Evolutionary conservation across 2,329 filamentous ascomycete species (phyloP), one percentile per base, ranked within the genome.

Genomic region (Ophiosphaerella herpotricha): DNA sequence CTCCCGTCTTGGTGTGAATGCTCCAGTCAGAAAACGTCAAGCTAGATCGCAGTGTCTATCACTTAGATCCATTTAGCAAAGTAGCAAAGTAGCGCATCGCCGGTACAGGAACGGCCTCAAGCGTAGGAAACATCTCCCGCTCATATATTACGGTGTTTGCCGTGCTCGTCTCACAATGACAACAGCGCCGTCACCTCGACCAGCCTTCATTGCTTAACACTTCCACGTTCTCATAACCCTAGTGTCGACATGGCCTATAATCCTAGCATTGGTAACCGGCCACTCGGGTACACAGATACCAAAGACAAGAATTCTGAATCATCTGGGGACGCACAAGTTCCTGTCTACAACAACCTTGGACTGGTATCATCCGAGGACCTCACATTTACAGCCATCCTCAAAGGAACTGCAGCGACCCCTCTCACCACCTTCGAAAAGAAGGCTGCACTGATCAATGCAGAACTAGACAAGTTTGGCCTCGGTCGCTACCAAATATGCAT

Each of bases 401-500:
- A 51, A 43, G 64, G 64, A 21, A 66, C 61, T 4, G 63, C 63
- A 3, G 59, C 63, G 5, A 58, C 60, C 35, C 64, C 63, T 3
- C 54, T 66, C 29, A 66, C 52, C 29, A 63, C 59, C 2, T 66
- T 66, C 12, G 63, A 68, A 40, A 66, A 68, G 46, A 68, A 68
- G 34, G 64, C 64, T n/a, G 63, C 64, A 4, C 62, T 66, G 8
- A 60, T 66, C 53, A 68, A 68, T 41, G 58, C 57, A n/a, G 63
- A 68, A 32, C 33, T 68, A 2, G 64, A 68, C 47, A 64, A 64
- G n/a, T 66, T 68, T 23, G 64, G 64, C 8, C 54, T 68, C 40
- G 63, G 64, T 12, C 56, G 40, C 34, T 68, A 68, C 31, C 64
- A 68, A 26, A 59, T 66, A 54, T 68, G 64, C 42, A 66, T 68